Conservation (phyloP, 148 eudicot species). For the Chenopodium album region DNA sequence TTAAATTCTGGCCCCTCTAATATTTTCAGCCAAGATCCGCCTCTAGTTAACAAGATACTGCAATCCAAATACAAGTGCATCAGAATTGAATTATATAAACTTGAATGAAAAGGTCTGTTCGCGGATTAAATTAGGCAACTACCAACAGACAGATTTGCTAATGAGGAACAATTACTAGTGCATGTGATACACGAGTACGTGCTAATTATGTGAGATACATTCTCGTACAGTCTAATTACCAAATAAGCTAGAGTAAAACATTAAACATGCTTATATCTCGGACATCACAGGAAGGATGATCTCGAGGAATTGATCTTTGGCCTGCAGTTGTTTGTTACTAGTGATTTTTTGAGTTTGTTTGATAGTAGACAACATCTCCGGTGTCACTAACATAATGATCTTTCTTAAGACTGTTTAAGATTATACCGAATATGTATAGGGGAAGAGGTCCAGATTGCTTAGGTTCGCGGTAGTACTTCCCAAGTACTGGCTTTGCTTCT, state of each 20-base stretch:
- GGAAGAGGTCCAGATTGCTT: conserved; percentile 66
- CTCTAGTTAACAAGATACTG: neutral
- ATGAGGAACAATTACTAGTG: neutral
- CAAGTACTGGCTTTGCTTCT: conserved; percentile 71
- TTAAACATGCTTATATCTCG: neutral
- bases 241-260: neutral
- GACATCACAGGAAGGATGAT: conserved; percentile 19
- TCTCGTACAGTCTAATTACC: neutral
- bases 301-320: conserved; percentile 17
- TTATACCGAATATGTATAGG: conserved; percentile 46
- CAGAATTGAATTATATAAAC: neutral
- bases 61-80: neutral
- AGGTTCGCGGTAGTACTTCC: conserved; percentile 63
- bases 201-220: neutral
- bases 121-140: neutral
- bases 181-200: neutral
- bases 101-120: neutral
- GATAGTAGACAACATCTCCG: conserved; percentile 65
- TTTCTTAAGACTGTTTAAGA: conserved; percentile 49
- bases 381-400: conserved; percentile 80
- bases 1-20: no score
- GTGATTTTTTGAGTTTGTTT: conserved; percentile 42
- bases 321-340: neutral
- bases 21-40: no score
- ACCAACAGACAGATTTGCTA: neutral